phyloP scores from a whole-genome alignment of 2,329 filamentous ascomycete genomes.

The Ilyonectria destructans region DNA sequence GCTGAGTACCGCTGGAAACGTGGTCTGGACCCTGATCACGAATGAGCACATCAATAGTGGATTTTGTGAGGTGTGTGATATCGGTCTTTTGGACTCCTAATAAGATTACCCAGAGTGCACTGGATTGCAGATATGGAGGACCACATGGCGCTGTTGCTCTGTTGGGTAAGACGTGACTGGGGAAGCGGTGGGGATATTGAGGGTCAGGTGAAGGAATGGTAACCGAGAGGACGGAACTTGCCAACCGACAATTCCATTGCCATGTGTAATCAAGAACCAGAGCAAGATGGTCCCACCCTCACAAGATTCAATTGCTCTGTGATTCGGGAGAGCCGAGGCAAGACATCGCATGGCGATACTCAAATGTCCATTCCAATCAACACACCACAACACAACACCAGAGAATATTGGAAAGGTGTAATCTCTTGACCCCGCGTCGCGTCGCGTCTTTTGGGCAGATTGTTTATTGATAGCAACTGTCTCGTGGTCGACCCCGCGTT shows the following conservation, averaged over 20 bases:
- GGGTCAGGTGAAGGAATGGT: neutral
- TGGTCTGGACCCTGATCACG: neutral
- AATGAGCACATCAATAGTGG: neutral
- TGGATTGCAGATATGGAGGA: neutral
- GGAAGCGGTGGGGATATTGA: neutral
- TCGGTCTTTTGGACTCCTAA: neutral
- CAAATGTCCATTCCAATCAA: conserved; percentile 5
- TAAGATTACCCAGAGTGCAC: neutral
- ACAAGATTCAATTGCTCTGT: conserved; percentile 9
- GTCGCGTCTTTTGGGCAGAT: conserved; percentile 21
- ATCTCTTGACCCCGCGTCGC: conserved; percentile 36
- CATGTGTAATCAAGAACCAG: neutral
- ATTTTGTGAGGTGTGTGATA: neutral
- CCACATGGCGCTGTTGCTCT: neutral
- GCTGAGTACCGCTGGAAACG: neutral
- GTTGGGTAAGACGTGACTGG: neutral
- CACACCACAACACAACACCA: conserved; percentile 20
- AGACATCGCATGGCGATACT: neutral
- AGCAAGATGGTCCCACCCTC: neutral
- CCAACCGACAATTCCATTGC: neutral
- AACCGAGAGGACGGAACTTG: neutral
- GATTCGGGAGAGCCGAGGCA: conserved; percentile 12
- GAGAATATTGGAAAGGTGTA: conserved; percentile 12
- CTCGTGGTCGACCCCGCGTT: conserved; percentile 36
- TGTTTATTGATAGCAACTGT: conserved; percentile 33